A percentile compares a stretch with the other conserved stretches of the same genome.
These are phyloP conservation scores for Globisporangium mamillatum DNA, from an alignment of 352 stramenopile species.

Conservation along the genomic window DNA sequence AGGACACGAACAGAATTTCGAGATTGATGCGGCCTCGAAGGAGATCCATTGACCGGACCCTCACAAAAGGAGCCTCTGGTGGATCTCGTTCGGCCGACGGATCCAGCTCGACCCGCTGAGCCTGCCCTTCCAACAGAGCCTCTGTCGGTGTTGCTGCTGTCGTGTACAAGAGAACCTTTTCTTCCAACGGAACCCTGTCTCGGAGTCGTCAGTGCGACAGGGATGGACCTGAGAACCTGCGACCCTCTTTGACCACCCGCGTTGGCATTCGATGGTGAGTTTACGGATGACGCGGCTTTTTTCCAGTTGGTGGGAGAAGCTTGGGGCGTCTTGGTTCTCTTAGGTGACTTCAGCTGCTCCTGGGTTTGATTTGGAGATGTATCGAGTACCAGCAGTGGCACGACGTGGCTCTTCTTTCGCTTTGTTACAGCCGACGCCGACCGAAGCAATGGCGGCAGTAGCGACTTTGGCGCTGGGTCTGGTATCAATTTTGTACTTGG, in stretches of 20 bases:
- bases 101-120: neutral
- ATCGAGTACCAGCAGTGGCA: neutral
- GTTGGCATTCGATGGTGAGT: neutral
- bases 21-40: constrained; percentile 16
- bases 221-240: constrained; percentile 4
- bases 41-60: neutral
- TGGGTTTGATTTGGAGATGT: constrained; percentile 1
- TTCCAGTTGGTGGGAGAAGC: neutral
- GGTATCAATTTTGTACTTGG: neutral
- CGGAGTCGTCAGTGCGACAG: constrained; percentile 6
- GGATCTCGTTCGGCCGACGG: constrained; percentile 3
- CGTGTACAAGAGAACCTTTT: neutral
- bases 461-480: neutral
- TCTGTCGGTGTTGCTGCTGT: neutral
- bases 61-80: constrained; percentile 6
- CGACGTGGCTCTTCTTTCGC: constrained; percentile 13
- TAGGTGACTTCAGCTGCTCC: neutral
- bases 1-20: constrained; percentile 30
- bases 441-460: neutral
- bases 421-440: constrained; percentile 1
- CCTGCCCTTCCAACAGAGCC: neutral
- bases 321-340: neutral
- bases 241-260: neutral
- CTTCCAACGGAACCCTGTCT: neutral
- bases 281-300: neutral